Evolutionary conservation across 805 yeast genomes (phyloP), one percentile per base, ranked within the genome.

Genomic region (Wickerhamiella shivajii): DNA sequence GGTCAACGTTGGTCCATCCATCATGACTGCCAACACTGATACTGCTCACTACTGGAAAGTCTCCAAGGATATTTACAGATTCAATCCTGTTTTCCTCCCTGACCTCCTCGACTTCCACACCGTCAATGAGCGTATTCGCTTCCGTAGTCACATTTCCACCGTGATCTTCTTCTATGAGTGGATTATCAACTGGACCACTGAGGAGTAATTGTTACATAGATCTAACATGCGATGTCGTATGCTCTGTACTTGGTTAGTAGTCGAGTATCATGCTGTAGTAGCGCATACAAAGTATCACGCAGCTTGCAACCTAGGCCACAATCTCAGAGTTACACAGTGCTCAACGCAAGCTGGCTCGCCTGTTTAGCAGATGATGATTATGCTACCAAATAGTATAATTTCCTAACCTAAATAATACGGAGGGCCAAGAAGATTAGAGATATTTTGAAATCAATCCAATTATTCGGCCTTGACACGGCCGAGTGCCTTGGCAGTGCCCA

Each of bases 401-500:
- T n/a, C n/a, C n/a, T n/a, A n/a, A n/a, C n/a, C n/a, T n/a, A n/a
- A n/a, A n/a, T n/a, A n/a, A n/a, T n/a, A n/a, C n/a, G n/a, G n/a
- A n/a, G n/a, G n/a, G n/a, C n/a, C n/a, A n/a, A n/a, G n/a, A n/a
- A 32, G 21, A 20, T 33, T 22, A 27, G 25, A n/a, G 13, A 16
- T 17, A 18, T 18, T 33, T 20, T 16, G 18, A 19, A 21, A 12
- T n/a, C n/a, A n/a, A n/a, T n/a, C n/a, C n/a, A 14, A 19, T 17
- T 18, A 15, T 20, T 60, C 71, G 56, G 74, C 76, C 56, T 71
- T 67, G 51, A 74, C 74, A 59, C 76, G 81, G 63, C 93, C 93
- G 61, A 84, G 73, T 54, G 85, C 87, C 71, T 74, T 83, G 54
- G 80, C 84, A 55, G 93, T 83, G 68, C 98, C 98, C 69, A 79